Conservation (phyloP, 257 asterid species). For the Lithospermum erythrorhizon region DNA sequence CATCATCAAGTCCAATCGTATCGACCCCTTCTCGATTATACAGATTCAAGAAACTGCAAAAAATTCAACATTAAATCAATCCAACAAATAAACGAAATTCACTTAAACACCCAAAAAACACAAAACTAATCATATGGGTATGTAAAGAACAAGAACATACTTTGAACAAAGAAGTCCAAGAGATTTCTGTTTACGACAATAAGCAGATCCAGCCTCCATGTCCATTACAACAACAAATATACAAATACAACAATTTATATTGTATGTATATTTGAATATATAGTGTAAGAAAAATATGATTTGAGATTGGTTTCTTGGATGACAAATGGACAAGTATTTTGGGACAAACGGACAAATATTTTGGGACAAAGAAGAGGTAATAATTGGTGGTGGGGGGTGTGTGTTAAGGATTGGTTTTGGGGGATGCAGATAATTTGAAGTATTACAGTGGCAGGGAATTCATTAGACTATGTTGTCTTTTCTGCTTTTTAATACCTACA, state of each 20-base stretch:
- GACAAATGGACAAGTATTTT: no score
- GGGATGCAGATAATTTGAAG: constrained; percentile 70
- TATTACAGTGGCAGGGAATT: not conserved
- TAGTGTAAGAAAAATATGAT: not conserved
- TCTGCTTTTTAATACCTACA: no score
- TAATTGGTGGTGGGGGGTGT: not conserved
- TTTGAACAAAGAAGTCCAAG: constrained; percentile 89
- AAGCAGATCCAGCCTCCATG: constrained; percentile 61
- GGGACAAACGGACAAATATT: no score
- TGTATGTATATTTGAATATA: no score
- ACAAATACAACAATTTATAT: no score
- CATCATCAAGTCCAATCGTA: constrained; percentile 84
- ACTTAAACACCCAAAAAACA: not conserved
- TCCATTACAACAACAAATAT: not conserved
- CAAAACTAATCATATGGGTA: not conserved
- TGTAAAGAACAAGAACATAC: constrained; percentile 19
- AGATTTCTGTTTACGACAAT: constrained; percentile 91
- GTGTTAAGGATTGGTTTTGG: constrained; percentile 20
- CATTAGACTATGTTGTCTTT: no score
- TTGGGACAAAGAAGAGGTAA: constrained; percentile 16
- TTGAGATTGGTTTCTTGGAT: no score
- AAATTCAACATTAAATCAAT: not conserved
- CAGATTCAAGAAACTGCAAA: constrained; percentile 65
- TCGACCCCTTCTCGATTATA: constrained; percentile 75
- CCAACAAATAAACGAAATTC: not conserved